Evolutionary conservation across 2,329 filamentous ascomycete species (phyloP), one percentile per base, ranked within the genome.

Genomic region (Fusarium scirpi): DNA sequence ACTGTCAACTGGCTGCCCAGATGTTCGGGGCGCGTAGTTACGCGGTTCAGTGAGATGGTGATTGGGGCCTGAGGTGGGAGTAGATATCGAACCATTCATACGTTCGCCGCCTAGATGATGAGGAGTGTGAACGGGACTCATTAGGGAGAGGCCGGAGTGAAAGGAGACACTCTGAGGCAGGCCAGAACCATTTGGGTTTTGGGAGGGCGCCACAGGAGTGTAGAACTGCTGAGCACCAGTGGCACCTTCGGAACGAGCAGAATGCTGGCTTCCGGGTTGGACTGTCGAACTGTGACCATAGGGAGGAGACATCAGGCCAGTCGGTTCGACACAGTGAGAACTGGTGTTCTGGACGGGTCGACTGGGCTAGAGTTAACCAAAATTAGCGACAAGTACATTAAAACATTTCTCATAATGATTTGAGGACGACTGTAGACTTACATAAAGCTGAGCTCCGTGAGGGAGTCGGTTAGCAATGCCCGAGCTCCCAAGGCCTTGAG

Each of bases 11-110:
- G 74, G 65, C n/a, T 72, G 70, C 0, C 73, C 76, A 29, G 75
- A 65, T 9, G 77, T 76, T 8, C 79, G 77, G 6, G 82, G 81
- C 2, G 81, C 80, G 63, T 82, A 82, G 72, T 80, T 82, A 58
- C 80, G 80, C 3, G 82, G 82, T 72, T 83, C 82, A 0, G 81
- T 82, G 51, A 79, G 74, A 38, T 69, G 71, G 6, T 74, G 72
- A 24, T 55, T 46, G 7, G 22, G 49, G 8, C 22, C 67, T 32
- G 55, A 58, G 22, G 57, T 67, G 6, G 73, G 63, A 46, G 65
- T 65, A 30, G 65, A 61, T 12, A 63, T 27, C 22, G 56, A 29
- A 25, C 40, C 48, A 27, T 47, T 24, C 30, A 57, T 46, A 9
- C 25, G 52, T 20, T 43, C 32, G 12, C 49, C 61, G 7, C 30